Conservation (phyloP, 495 filamentous ascomycete genomes). For the Penicillium diatomitis region DNA sequence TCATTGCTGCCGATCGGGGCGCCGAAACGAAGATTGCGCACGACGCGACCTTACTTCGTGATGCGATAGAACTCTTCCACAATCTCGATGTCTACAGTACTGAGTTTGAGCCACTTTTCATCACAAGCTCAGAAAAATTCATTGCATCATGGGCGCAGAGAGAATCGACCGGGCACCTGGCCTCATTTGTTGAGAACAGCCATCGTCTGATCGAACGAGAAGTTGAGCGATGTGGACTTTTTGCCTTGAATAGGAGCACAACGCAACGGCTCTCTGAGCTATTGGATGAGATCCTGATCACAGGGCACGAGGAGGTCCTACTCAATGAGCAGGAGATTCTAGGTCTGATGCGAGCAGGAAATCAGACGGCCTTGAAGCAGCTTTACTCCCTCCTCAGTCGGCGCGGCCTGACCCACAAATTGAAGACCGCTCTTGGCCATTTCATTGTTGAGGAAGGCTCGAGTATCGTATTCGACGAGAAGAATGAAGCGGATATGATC, state of each 20-base stretch:
- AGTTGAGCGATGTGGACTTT: constrained; percentile 62
- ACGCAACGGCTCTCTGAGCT: constrained; percentile 62
- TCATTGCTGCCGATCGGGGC: constrained; percentile 65
- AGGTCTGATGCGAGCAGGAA: constrained; percentile 56
- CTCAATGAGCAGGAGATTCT: constrained; percentile 54
- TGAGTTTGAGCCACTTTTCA: constrained; percentile 69
- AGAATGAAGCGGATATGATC: constrained; percentile 78
- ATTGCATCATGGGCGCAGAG: constrained; percentile 56
- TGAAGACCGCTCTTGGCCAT: constrained; percentile 62
- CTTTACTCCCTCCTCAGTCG: constrained; percentile 67
- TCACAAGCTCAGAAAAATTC: constrained; percentile 55
- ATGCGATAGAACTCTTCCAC: constrained; percentile 71
- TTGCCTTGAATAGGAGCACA: constrained; percentile 72
- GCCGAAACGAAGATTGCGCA: constrained; percentile 24
- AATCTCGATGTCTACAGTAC: constrained; percentile 67
- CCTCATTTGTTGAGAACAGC: constrained; percentile 61
- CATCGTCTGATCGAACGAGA: constrained; percentile 60
- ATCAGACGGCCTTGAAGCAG: constrained; percentile 57
- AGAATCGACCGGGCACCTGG: constrained; percentile 49
- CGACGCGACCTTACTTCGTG: constrained; percentile 51
- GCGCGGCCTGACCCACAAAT: constrained; percentile 50
- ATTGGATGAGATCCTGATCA: constrained; percentile 59
- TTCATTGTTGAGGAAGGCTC: constrained; percentile 75
- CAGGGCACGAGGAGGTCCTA: constrained; percentile 50
- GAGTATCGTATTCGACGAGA: constrained; percentile 69